Evolutionary conservation across 768 basidiomycete species (phyloP).

Genomic region (Mrakia hoshinonis): DNA sequence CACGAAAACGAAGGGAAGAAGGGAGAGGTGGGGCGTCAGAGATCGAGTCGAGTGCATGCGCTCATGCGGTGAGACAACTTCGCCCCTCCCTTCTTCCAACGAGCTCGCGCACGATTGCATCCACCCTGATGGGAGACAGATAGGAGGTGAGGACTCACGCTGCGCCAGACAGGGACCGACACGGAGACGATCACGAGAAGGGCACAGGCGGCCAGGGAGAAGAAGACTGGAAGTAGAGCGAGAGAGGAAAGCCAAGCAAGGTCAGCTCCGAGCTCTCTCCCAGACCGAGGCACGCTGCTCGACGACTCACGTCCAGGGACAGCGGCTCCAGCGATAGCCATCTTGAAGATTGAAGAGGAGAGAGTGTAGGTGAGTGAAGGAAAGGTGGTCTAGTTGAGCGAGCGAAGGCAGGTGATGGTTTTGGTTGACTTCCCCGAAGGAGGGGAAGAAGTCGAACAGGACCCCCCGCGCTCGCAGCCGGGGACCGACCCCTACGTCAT

Average conservation of each 20-base stretch:
- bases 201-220: conserved; percentile 23
- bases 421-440: too few relatives aligned
- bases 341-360: neutral
- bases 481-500: too few relatives aligned
- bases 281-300: too few relatives aligned
- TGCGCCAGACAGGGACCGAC: conserved; percentile 18
- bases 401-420: too few relatives aligned
- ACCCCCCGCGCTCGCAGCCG: too few relatives aligned
- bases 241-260: neutral
- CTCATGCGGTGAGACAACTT: too few relatives aligned
- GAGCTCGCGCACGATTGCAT: too few relatives aligned
- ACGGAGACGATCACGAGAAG: conserved; percentile 20
- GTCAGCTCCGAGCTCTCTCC: too few relatives aligned
- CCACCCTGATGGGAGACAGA: neutral
- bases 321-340: neutral
- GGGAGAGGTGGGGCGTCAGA: too few relatives aligned
- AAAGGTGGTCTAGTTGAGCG: neutral
- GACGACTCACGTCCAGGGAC: neutral
- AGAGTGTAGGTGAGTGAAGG: neutral
- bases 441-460: too few relatives aligned
- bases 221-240: conserved; percentile 14
- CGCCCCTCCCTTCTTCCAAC: too few relatives aligned
- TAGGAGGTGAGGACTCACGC: neutral
- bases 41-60: too few relatives aligned
- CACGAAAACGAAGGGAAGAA: neutral